These are phyloP conservation scores for Lumnitzera littorea DNA, from an alignment of 345 rosid species.

Conservation along the genomic window DNA sequence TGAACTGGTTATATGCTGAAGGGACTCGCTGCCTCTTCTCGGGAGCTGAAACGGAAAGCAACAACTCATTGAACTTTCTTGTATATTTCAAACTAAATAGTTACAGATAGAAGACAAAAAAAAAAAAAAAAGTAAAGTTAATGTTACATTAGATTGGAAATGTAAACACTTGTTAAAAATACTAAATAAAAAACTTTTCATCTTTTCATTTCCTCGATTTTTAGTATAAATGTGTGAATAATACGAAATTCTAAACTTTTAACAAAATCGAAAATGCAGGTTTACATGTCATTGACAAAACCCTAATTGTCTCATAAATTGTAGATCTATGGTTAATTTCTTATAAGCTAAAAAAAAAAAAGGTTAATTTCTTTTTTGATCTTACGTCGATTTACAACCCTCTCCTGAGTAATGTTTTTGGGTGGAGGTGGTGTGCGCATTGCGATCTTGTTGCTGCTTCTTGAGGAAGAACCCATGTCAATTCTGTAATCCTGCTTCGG, in stretches of 20 bases:
- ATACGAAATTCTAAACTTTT: too few relatives aligned
- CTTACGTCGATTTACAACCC: conserved; percentile 77
- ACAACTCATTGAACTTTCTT: neutral
- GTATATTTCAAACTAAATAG: neutral
- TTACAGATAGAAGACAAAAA: too few relatives aligned
- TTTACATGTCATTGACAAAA: too few relatives aligned
- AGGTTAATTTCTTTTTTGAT: neutral
- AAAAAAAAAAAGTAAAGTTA: too few relatives aligned
- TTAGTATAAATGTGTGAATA: neutral
- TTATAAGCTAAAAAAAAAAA: too few relatives aligned
- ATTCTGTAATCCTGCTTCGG: conserved; percentile 46
- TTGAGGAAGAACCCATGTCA: conserved; percentile 60
- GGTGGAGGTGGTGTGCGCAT: conserved; percentile 30
- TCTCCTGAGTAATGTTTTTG: conserved; percentile 28
- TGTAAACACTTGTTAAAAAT: neutral
- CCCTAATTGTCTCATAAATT: too few relatives aligned
- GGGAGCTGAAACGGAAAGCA: conserved; percentile 54
- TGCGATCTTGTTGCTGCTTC: conserved; percentile 41
- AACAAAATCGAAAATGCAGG: too few relatives aligned
- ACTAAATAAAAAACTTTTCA: neutral
- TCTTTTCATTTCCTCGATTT: neutral
- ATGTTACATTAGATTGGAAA: too few relatives aligned
- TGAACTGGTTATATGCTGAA: conserved; percentile 97
- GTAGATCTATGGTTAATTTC: too few relatives aligned
- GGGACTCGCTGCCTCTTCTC: conserved; percentile 99